These are phyloP conservation scores for Manihot esculenta DNA, from an alignment of 441 rosid species.

Conservation along the genomic window DNA sequence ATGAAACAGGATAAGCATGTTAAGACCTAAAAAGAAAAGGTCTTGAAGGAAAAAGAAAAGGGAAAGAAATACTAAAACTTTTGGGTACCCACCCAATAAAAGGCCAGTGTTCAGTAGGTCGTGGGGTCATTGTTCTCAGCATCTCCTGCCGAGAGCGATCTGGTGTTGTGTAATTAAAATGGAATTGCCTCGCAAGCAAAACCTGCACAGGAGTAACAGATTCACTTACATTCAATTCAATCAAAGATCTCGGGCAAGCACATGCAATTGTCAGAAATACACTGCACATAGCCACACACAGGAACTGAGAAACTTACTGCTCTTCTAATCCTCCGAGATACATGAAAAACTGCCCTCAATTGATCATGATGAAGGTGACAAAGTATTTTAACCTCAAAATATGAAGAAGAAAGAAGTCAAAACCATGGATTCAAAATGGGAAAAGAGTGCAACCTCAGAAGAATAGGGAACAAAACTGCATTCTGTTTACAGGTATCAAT, in stretches of 20 bases:
- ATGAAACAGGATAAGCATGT: neutral
- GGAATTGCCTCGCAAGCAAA: conserved; percentile 66
- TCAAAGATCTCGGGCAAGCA: neutral
- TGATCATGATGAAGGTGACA: conserved; percentile 96
- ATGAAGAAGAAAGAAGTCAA: conserved; percentile 28
- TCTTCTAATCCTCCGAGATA: conserved; percentile 67
- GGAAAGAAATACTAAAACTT: conserved; percentile 15
- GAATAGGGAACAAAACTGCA: neutral
- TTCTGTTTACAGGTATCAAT: neutral
- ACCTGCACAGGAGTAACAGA: conserved; percentile 37
- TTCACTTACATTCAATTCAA: conserved; percentile 4
- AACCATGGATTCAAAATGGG: neutral
- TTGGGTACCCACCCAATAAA: conserved; percentile 48
- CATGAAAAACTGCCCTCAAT: conserved; percentile 87
- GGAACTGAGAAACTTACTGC: conserved; percentile 56
- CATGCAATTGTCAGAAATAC: neutral
- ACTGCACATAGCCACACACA: neutral
- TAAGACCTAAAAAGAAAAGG: neutral
- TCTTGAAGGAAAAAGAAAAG: neutral
- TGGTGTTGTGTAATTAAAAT: conserved; percentile 92
- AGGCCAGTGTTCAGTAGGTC: conserved; percentile 82
- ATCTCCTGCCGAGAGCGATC: conserved; percentile 85
- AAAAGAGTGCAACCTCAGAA: neutral
- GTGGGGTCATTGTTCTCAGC: conserved; percentile 68
- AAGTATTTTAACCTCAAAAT: conserved; percentile 69